These are phyloP conservation scores for Clavariopsis aquatica DNA, from an alignment of 495 filamentous ascomycete species.

Conservation along the genomic window DNA sequence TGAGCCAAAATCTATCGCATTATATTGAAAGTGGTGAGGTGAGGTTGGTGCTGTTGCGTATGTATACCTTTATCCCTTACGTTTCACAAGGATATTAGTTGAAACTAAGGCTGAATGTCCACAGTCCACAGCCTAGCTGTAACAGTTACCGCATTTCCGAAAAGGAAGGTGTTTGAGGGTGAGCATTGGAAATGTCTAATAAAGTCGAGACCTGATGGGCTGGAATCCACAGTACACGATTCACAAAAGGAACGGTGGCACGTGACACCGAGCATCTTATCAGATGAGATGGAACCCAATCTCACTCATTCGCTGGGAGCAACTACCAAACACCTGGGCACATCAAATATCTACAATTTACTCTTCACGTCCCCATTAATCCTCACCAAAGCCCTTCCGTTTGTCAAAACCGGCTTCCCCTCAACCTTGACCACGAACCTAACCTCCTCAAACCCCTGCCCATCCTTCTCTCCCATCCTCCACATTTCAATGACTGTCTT, in stretches of 20 bases:
- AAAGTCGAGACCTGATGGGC: neutral
- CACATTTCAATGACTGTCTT: conserved; percentile 66
- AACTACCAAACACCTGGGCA: neutral
- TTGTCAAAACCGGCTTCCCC: conserved; percentile 77
- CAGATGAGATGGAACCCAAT: neutral
- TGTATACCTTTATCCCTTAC: conserved; percentile 8
- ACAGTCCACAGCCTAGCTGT: neutral
- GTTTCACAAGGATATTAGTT: conserved; percentile 7
- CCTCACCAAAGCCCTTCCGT: conserved; percentile 79
- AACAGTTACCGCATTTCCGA: neutral
- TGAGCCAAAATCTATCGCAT: neutral
- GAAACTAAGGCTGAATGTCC: neutral
- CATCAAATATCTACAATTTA: conserved; percentile 57
- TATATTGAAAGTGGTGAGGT: neutral
- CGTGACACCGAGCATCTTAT: neutral
- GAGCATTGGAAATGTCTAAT: too few species aligned
- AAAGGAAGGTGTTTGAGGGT: neutral
- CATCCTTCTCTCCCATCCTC: conserved; percentile 61
- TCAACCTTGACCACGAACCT: conserved; percentile 72
- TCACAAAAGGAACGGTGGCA: neutral
- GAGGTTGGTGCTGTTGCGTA: neutral
- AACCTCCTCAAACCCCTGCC: conserved; percentile 75
- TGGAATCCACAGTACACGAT: neutral
- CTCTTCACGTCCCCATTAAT: conserved; percentile 56
- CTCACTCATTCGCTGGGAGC: neutral